phyloP scores from a whole-genome alignment of 2,329 filamentous ascomycete genomes.

The Blumeriella jaapii region DNA sequence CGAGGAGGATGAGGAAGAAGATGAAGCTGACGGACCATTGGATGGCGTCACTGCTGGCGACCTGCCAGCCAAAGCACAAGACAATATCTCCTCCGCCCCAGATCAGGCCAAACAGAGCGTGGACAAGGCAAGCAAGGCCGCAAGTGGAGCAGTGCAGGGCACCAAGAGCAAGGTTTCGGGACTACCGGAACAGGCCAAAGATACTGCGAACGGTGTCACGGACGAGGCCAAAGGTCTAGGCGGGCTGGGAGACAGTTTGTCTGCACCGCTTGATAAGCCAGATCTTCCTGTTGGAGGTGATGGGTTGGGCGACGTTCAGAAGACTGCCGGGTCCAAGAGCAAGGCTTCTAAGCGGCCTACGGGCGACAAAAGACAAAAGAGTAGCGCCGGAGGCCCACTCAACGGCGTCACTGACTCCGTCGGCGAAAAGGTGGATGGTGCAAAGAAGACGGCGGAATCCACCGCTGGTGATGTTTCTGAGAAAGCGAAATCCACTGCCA shows the following conservation, averaged over 20 bases:
- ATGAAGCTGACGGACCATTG: too few relatives aligned
- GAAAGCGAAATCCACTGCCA: too few relatives aligned
- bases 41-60: constrained; percentile 3
- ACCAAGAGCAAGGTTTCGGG: constrained; percentile 5
- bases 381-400: not conserved
- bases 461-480: too few relatives aligned
- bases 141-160: not conserved
- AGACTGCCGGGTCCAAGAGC: not conserved
- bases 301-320: not conserved
- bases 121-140: constrained; percentile 2
- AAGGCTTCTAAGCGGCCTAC: constrained; percentile 1
- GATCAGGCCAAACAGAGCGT: constrained; percentile 1
- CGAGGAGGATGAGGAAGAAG: constrained; percentile 9
- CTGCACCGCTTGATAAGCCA: constrained; percentile 1
- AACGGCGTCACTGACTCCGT: constrained; percentile 5
- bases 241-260: constrained; percentile 3
- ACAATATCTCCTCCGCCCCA: constrained; percentile 1
- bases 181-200: constrained; percentile 1
- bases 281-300: not conserved
- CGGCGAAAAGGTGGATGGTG: constrained; percentile 2
- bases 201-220: constrained; percentile 2
- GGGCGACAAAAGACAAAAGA: constrained; percentile 5
- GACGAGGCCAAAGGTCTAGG: constrained; percentile 6
- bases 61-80: constrained; percentile 1
- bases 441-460: constrained; percentile 3